Conservation (phyloP, 495 filamentous ascomycete species). For the Podospora pseudocomata region DNA sequence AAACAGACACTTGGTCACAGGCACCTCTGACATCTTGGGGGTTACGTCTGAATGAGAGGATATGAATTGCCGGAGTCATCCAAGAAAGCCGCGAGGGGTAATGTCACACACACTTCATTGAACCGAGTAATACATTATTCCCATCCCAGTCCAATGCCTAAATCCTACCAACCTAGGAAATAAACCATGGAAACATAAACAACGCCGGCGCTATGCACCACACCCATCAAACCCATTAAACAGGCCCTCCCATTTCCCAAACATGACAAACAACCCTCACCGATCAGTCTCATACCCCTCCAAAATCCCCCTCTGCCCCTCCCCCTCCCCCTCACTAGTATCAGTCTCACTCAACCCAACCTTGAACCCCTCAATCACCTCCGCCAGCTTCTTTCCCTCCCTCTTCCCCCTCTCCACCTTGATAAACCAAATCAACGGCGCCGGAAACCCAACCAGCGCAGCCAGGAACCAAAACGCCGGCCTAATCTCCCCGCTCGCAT, state of each 20-base stretch:
- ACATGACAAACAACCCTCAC: background rate
- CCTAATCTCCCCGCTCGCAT: slow-evolving; percentile 82
- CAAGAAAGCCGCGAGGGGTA: background rate
- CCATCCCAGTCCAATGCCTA: background rate
- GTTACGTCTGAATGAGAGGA: background rate
- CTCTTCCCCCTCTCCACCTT: slow-evolving; percentile 84
- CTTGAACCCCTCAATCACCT: slow-evolving; percentile 59
- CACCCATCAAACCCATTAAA: background rate
- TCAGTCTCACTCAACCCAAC: slow-evolving; percentile 15
- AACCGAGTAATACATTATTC: slow-evolving; percentile 4
- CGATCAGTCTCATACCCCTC: slow-evolving; percentile 33
- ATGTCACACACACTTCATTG: background rate
- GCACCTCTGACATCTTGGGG: background rate
- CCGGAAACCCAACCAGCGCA: slow-evolving; percentile 72
- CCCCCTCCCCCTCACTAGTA: slow-evolving; percentile 33
- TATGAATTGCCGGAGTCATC: background rate
- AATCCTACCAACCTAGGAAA: background rate
- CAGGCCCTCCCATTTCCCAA: background rate
- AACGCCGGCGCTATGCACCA: slow-evolving; percentile 46
- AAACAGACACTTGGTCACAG: background rate
- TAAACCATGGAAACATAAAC: background rate
- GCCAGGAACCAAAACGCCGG: slow-evolving; percentile 93
- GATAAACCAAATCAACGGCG: slow-evolving; percentile 79
- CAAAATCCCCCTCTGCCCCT: slow-evolving; percentile 32
- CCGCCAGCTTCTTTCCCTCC: slow-evolving; percentile 69